Conservation (phyloP, 139 green algal species). For the Microglena sp. region DNA sequence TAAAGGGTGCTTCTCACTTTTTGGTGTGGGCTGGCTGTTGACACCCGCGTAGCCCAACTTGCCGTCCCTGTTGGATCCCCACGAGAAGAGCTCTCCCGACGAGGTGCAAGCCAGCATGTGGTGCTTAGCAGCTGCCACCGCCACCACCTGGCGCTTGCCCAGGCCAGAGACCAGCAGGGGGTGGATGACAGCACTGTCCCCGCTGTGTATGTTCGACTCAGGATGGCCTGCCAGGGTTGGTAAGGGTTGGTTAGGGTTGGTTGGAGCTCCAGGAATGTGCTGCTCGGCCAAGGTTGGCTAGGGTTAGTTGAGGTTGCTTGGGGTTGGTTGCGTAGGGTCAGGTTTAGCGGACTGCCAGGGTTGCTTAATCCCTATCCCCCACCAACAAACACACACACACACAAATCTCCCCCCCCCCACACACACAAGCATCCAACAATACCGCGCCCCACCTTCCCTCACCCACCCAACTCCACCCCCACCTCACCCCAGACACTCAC, state of each 20-base stretch:
- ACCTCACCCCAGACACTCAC: too few species aligned
- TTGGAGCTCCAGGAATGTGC: too few species aligned
- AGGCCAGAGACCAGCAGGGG: constrained; percentile 34
- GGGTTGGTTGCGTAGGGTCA: too few species aligned
- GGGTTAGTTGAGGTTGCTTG: too few species aligned
- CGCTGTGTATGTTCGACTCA: constrained; percentile 72
- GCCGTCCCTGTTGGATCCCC: constrained; percentile 64
- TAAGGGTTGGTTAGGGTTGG: background rate
- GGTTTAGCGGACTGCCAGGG: too few species aligned
- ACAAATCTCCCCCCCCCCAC: too few species aligned
- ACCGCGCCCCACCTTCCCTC: too few species aligned
- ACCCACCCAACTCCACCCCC: too few species aligned
- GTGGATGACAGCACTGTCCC: constrained; percentile 51
- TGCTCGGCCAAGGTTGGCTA: too few species aligned
- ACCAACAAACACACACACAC: too few species aligned
- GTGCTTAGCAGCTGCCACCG: constrained; percentile 71
- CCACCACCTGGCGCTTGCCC: constrained; percentile 29
- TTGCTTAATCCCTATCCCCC: too few species aligned
- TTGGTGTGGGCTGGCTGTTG: constrained; percentile 66
- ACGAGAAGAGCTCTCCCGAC: constrained; percentile 70
- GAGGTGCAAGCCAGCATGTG: constrained; percentile 69
- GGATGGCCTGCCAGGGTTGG: constrained; percentile 45
- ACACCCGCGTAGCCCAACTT: constrained; percentile 57
- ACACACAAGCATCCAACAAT: too few species aligned
- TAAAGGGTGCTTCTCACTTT: constrained; percentile 34